A percentile compares a stretch with the other conserved stretches of the same genome.
Evolutionary conservation across 352 stramenopile genomes (phyloP).

Genomic region (Globisporangium parvum): DNA sequence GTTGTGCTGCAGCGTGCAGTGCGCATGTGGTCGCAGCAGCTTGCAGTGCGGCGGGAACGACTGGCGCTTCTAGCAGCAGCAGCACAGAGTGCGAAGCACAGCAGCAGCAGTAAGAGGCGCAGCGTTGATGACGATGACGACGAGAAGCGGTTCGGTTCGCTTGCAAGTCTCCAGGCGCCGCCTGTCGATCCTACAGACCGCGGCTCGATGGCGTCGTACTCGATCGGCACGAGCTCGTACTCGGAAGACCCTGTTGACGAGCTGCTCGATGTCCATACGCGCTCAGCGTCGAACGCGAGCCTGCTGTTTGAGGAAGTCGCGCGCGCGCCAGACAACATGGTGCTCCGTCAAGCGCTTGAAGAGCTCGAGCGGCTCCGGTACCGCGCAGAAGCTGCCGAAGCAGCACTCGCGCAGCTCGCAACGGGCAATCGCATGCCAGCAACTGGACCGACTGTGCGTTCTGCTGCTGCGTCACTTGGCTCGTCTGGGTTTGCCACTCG

Average conservation of each 20-base stretch:
- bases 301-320: conserved; percentile 13
- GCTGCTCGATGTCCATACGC: conserved; percentile 8
- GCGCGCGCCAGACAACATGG: conserved; percentile 14
- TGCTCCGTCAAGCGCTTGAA: conserved; percentile 40
- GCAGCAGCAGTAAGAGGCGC: background rate
- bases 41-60: background rate
- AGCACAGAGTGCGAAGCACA: background rate
- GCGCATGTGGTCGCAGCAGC: conserved; percentile 19
- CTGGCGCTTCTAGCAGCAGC: background rate
- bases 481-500: background rate
- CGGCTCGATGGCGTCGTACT: conserved; percentile 15
- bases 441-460: background rate
- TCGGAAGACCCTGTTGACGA: conserved; percentile 17
- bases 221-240: conserved; percentile 15
- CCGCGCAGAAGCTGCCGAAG: conserved; percentile 56
- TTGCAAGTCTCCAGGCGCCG: background rate
- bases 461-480: no score
- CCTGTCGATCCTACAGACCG: conserved; percentile 11
- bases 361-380: conserved; percentile 53
- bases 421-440: background rate
- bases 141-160: conserved; percentile 2
- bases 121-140: background rate
- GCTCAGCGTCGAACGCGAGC: conserved; percentile 7
- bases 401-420: conserved; percentile 32
- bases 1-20: conserved; percentile 28